Evolutionary conservation across 768 basidiomycete genomes (phyloP), one percentile per base, ranked within the genome.

Genomic region (Kwoniella dejecticola): DNA sequence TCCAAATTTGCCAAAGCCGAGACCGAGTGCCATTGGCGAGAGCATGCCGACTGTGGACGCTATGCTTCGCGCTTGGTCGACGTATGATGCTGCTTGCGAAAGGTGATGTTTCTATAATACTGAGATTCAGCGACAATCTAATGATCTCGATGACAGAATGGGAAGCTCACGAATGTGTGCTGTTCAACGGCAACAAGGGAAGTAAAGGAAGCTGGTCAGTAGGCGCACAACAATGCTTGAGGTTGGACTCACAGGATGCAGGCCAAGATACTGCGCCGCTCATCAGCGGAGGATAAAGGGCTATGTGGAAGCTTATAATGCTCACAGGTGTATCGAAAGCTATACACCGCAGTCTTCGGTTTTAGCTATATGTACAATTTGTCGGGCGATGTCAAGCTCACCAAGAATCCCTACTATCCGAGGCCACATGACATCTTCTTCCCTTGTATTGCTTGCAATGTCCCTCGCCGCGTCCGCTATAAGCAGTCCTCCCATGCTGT

Each of bases 301-400:
- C n/a, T n/a, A n/a, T n/a, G n/a, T n/a, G n/a, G n/a, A n/a, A n/a
- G n/a, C n/a, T n/a, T n/a, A n/a, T n/a, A 52, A 30, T 13, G 75
- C 86, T 70, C 78, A 90, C 92, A 10, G 93, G 94, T 0, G 94
- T 95, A 72, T 97, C 93, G 72, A 89, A 95, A 5, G 92, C 88
- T 47, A 91, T 81, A 63, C 86, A 87, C 30, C 5, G 2, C 23
- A 30, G 26, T 12, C 33, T 33, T 26, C 41, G 40, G 10, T 41
- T 17, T 58, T 29, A 57, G 26, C 47, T 29, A 46, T 11, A 13
- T 49, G 15, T 21, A 13, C 44, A 4, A 23, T 38, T 30, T 26
- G 19, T 40, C n/a, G 19, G 15, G 24, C 58, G 4, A 24, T 7
- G 5, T 11, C 11, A 3, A 42, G 42, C 71, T 62, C 62, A 72